A percentile compares a stretch with the other conserved stretches of the same genome.
These are phyloP conservation scores for Cutaneotrichosporon sp. DNA, from an alignment of 1,284 basidiomycete species.

Conservation along the genomic window DNA sequence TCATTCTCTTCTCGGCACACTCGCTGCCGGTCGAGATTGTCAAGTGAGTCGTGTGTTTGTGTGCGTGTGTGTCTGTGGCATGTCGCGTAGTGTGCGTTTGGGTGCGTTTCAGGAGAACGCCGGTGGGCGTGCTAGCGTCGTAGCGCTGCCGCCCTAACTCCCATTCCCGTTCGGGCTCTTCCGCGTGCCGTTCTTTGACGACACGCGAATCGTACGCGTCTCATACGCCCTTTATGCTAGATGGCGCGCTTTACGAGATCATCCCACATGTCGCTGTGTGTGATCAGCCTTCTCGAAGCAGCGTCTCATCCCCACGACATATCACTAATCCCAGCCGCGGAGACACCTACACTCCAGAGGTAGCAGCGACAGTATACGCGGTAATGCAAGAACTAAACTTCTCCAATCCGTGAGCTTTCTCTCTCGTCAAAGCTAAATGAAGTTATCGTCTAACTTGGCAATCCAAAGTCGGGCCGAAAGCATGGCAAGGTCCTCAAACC, in stretches of 20 bases:
- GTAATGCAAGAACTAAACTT: slow-evolving; percentile 83
- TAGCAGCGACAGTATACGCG: slow-evolving; percentile 85
- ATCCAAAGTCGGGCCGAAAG: slow-evolving; percentile 92
- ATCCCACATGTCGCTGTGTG: background rate
- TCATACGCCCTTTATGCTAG: too few relatives aligned
- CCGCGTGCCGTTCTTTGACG: too few relatives aligned
- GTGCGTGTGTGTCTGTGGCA: background rate
- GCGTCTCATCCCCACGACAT: too few relatives aligned
- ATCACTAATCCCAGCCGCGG: slow-evolving; percentile 70
- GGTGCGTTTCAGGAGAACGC: too few relatives aligned
- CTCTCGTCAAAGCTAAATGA: slow-evolving; percentile 30
- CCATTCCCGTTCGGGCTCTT: too few relatives aligned
- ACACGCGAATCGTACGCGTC: background rate
- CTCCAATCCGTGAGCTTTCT: slow-evolving; percentile 56
- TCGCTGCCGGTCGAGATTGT: slow-evolving; percentile 96
- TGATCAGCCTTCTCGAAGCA: too few relatives aligned
- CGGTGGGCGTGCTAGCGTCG: too few relatives aligned
- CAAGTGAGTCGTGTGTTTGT: slow-evolving; percentile 57
- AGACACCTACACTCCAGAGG: slow-evolving; percentile 94
- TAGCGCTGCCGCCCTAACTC: too few relatives aligned
- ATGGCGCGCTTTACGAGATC: background rate
- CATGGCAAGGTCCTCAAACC: slow-evolving; percentile 99
- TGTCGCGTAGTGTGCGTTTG: too few relatives aligned
- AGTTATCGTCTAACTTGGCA: slow-evolving; percentile 95
- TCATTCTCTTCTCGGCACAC: slow-evolving; percentile 95